Evolutionary conservation across 2,329 filamentous ascomycete species (phyloP).

Genomic region (Aspergillus candidus): DNA sequence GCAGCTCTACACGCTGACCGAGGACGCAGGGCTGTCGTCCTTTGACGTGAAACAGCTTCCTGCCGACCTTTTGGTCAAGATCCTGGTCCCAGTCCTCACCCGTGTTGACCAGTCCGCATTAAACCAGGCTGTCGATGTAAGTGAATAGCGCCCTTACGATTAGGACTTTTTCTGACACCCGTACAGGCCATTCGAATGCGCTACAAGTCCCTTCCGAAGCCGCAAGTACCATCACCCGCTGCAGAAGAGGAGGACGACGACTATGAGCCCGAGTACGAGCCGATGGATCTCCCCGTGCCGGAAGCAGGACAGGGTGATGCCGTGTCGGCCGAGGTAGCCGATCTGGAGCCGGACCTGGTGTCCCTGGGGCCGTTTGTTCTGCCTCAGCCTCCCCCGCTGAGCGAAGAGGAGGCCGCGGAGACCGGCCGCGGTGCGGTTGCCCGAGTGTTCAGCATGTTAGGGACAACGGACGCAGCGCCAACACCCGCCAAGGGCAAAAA

Average conservation of each 20-base stretch:
- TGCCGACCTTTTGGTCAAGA: conserved; percentile 66
- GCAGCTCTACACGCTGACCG: conserved; percentile 80
- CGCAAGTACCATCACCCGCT: conserved; percentile 29
- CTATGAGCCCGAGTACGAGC: conserved; percentile 82
- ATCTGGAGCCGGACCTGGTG: conserved; percentile 53
- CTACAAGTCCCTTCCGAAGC: conserved; percentile 32
- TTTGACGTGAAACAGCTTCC: conserved; percentile 83
- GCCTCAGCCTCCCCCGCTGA: conserved; percentile 68
- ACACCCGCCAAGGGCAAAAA: conserved; percentile 45
- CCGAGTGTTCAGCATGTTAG: conserved; percentile 73
- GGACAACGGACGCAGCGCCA: conserved; percentile 61
- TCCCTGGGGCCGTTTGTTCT: conserved; percentile 72
- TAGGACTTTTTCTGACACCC: conserved; percentile 9
- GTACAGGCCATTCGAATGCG: conserved; percentile 35
- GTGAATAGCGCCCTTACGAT: conserved; percentile 10
- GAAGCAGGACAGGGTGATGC: conserved; percentile 53
- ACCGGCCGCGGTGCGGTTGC: conserved; percentile 68
- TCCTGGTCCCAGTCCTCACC: conserved; percentile 72
- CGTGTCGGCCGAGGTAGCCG: conserved; percentile 69
- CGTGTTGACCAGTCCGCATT: conserved; percentile 64
- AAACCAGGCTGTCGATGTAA: conserved; percentile 65
- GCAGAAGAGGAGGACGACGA: conserved; percentile 72
- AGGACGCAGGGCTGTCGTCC: conserved; percentile 63
- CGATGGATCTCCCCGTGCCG: conserved; percentile 50
- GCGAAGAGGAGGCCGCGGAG: conserved; percentile 63